Conservation (phyloP, 2,329 filamentous ascomycete genomes). For the Alternaria infectoria region DNA sequence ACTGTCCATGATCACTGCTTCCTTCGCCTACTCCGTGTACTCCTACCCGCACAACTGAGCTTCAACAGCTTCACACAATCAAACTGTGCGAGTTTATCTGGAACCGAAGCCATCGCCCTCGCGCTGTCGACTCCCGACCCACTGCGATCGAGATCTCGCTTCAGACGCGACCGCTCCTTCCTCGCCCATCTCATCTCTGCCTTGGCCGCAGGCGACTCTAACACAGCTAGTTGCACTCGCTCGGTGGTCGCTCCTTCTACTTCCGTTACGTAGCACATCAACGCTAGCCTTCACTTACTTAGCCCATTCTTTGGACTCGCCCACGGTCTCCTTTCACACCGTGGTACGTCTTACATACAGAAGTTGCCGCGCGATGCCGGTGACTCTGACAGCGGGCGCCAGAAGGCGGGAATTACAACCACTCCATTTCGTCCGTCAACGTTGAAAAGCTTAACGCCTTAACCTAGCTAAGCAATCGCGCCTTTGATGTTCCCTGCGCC, state of each 20-base stretch:
- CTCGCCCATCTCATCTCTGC: neutral
- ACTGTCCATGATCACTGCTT: conserved; percentile 7
- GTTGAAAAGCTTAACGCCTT: neutral
- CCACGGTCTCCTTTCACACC: neutral
- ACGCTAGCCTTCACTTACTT: neutral
- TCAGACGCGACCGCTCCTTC: neutral
- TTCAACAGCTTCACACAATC: neutral
- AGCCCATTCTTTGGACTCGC: neutral
- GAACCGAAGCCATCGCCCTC: conserved; percentile 1
- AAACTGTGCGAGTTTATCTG: neutral
- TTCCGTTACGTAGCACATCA: neutral
- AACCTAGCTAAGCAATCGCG: neutral
- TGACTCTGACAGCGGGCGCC: neutral
- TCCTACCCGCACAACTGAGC: neutral
- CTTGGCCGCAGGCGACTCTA: neutral
- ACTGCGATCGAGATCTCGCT: conserved; percentile 8
- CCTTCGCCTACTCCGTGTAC: neutral
- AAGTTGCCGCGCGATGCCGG: neutral
- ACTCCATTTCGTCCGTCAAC: neutral
- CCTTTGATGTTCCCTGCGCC: neutral
- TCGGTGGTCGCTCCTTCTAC: neutral
- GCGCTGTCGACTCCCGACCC: neutral
- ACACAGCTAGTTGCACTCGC: neutral
- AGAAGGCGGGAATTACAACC: neutral
- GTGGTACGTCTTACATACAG: neutral